Percentiles rank a stretch among this genome's conserved stretches.
These are phyloP conservation scores for Neltuma alba DNA, from an alignment of 306 rosid species.

Conservation along the genomic window DNA sequence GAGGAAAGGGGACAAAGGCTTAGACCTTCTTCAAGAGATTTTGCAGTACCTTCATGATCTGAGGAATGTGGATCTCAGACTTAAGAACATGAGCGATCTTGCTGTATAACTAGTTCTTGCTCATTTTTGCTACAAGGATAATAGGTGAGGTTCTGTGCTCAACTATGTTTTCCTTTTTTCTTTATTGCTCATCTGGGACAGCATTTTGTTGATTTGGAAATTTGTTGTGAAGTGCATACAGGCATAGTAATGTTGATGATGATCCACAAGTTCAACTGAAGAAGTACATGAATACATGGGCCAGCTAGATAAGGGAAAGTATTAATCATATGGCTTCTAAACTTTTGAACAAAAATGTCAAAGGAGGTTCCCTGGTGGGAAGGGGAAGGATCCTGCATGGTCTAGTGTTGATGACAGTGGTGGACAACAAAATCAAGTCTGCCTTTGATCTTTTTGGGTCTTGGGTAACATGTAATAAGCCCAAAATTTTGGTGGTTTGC, in stretches of 20 bases:
- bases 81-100: slow-evolving; percentile 54
- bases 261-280: slow-evolving; percentile 35
- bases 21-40: slow-evolving; percentile 57
- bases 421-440: slow-evolving; percentile 49
- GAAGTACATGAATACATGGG: background rate
- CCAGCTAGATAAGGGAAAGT: slow-evolving; percentile 26
- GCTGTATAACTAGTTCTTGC: slow-evolving; percentile 40
- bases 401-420: slow-evolving; percentile 37
- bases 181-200: background rate
- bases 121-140: slow-evolving; percentile 23
- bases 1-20: slow-evolving; percentile 90
- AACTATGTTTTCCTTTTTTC: background rate
- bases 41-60: slow-evolving; percentile 90
- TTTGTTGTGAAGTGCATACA: slow-evolving; percentile 37
- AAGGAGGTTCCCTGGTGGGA: slow-evolving; percentile 56
- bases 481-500: slow-evolving; percentile 55
- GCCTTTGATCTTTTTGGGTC: background rate
- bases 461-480: slow-evolving; percentile 41
- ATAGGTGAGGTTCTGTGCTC: slow-evolving; percentile 46
- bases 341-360: slow-evolving; percentile 32
- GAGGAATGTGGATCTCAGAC: slow-evolving; percentile 73
- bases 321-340: slow-evolving; percentile 42
- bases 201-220: background rate
- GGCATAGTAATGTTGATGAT: slow-evolving; percentile 38
- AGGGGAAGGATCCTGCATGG: slow-evolving; percentile 57